Conservation (phyloP, 768 basidiomycete genomes). For the Pilatotrama ljubarskyi region DNA sequence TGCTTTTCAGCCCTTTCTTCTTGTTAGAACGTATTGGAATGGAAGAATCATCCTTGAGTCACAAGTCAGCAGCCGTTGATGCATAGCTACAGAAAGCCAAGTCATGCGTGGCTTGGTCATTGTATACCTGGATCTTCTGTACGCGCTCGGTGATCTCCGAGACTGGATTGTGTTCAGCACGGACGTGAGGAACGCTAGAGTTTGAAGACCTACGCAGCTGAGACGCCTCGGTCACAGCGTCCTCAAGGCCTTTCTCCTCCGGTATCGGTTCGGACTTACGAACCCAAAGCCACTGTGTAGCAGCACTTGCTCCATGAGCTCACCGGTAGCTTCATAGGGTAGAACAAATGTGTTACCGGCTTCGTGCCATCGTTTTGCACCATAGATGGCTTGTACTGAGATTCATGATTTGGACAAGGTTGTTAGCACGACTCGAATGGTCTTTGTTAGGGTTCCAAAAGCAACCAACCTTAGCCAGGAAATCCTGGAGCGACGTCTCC, state of each 20-base stretch:
- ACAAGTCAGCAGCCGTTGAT: background rate
- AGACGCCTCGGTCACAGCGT: constrained; percentile 49
- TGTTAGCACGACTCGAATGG: too few species aligned
- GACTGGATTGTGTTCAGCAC: constrained; percentile 40
- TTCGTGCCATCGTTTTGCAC: constrained; percentile 76
- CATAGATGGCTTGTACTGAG: constrained; percentile 74
- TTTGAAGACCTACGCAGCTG: constrained; percentile 39
- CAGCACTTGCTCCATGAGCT: background rate
- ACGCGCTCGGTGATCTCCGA: constrained; percentile 56
- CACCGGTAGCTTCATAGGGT: background rate
- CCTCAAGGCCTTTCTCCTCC: constrained; percentile 15
- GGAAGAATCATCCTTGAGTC: constrained; percentile 56
- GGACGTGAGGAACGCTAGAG: background rate
- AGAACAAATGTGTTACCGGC: constrained; percentile 44
- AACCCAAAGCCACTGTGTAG: constrained; percentile 67
- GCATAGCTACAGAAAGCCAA: constrained; percentile 19
- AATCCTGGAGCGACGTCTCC: constrained; percentile 48
- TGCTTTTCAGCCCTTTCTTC: constrained; percentile 70
- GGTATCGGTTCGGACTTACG: constrained; percentile 14
- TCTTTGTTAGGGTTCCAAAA: background rate
- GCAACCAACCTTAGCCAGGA: constrained; percentile 50
- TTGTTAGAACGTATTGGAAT: constrained; percentile 71
- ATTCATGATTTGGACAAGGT: too few species aligned
- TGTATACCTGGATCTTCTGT: constrained; percentile 57
- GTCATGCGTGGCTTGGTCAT: constrained; percentile 47